phyloP scores from a whole-genome alignment of 345 rosid species.

The Dovyalis caffra region DNA sequence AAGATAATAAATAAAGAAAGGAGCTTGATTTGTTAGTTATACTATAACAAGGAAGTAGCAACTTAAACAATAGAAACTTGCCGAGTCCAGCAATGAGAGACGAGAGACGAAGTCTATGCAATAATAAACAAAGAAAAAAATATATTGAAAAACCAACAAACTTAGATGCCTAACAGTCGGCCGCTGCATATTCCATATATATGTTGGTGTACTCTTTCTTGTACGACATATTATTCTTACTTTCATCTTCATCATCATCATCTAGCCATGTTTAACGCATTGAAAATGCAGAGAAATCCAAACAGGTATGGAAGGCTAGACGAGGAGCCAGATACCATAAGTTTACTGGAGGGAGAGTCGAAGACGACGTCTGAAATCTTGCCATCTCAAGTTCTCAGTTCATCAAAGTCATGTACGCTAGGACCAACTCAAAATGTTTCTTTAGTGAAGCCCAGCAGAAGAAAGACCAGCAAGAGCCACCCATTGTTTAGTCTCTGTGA shows the following conservation, averaged over 20 bases:
- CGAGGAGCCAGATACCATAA: slow-evolving; percentile 27
- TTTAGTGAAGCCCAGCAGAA: slow-evolving; percentile 19
- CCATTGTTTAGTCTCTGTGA: slow-evolving; percentile 59
- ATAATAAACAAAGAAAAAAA: no score
- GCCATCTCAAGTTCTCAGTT: slow-evolving; percentile 36
- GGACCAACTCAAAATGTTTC: background rate
- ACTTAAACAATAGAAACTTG: no score
- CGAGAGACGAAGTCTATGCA: no score
- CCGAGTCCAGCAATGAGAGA: no score
- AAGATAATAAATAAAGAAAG: no score
- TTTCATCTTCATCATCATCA: background rate
- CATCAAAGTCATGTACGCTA: slow-evolving; percentile 11
- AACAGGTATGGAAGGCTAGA: slow-evolving; percentile 46
- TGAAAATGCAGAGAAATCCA: slow-evolving; percentile 49
- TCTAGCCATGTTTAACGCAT: slow-evolving; percentile 52
- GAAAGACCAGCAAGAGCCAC: slow-evolving; percentile 44
- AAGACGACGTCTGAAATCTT: slow-evolving; percentile 48
- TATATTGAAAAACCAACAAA: no score
- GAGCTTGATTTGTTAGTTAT: no score
- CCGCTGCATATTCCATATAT: background rate
- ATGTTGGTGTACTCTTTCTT: background rate
- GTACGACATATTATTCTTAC: no score
- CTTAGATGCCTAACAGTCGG: no score
- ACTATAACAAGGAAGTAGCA: no score
- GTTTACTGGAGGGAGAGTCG: slow-evolving; percentile 29